A percentile compares a stretch with the other conserved stretches of the same genome.
Conservation (phyloP, 768 basidiomycete species). For the Phlebiopsis flavidoalba region DNA sequence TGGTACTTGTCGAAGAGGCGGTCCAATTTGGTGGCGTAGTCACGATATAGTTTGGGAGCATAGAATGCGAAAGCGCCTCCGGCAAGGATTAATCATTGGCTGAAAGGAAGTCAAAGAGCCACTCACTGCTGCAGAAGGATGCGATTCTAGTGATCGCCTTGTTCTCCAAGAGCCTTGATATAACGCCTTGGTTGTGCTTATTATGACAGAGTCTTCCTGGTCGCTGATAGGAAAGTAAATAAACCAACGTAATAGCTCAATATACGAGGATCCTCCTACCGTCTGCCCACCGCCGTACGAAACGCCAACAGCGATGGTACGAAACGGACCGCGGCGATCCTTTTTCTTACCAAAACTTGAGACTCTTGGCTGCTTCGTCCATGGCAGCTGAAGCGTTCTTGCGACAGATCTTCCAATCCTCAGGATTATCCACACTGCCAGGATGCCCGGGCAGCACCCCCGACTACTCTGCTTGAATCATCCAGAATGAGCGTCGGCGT, state of each 20-base stretch:
- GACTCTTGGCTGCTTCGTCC: not conserved
- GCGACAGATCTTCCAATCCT: not conserved
- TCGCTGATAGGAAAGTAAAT: not conserved
- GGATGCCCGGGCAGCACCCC: too few relatives aligned
- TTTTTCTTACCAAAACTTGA: not conserved
- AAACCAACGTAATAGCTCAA: too few relatives aligned
- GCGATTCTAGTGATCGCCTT: not conserved
- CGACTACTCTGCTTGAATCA: too few relatives aligned
- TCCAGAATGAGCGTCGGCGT: too few relatives aligned
- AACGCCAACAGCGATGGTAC: not conserved
- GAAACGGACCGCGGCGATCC: not conserved
- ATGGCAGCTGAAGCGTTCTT: not conserved
- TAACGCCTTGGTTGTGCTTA: not conserved
- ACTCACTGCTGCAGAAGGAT: too few relatives aligned
- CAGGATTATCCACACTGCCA: too few relatives aligned
- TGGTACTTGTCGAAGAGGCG: too few relatives aligned
- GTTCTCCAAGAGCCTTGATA: not conserved
- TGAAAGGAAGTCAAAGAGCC: too few relatives aligned
- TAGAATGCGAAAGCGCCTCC: too few relatives aligned
- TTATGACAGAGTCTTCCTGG: not conserved
- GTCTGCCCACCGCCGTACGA: not conserved
- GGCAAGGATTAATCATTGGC: too few relatives aligned
- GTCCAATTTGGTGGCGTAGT: too few relatives aligned
- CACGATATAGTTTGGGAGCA: too few relatives aligned
- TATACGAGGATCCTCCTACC: not conserved